Evolutionary conservation across 2,329 filamentous ascomycete genomes (phyloP).

Genomic region (Stemphylium lycopersici): DNA sequence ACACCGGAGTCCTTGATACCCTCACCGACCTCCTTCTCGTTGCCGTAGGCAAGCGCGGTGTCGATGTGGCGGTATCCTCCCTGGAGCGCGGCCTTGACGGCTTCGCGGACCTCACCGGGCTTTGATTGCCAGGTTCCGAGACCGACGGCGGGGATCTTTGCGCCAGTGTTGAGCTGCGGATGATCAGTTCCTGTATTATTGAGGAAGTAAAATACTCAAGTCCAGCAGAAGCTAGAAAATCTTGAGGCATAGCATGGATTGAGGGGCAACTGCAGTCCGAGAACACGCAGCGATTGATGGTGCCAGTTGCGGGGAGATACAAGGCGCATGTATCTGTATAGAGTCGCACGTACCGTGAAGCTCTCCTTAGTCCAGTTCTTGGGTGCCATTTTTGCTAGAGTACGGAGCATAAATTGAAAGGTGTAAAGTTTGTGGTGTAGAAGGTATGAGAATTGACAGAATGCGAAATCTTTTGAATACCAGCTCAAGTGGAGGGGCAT

Average conservation of each 20-base stretch:
- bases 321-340: too few species aligned
- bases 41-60: conserved; percentile 78
- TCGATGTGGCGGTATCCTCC: conserved; percentile 78
- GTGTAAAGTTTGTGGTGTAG: conserved; percentile 9
- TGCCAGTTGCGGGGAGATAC: neutral
- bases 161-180: conserved; percentile 59
- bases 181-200: conserved; percentile 3
- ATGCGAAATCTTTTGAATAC: conserved; percentile 10
- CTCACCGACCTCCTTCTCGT: conserved; percentile 74
- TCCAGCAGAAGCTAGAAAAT: neutral
- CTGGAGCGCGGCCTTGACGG: conserved; percentile 72
- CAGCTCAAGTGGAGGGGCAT: conserved; percentile 7
- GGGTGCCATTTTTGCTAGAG: conserved; percentile 38
- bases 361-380: conserved; percentile 48
- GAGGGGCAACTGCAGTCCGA: neutral
- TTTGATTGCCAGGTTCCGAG: conserved; percentile 81
- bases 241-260: neutral
- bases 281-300: neutral
- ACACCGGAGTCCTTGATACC: conserved; percentile 72
- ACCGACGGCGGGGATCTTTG: conserved; percentile 77
- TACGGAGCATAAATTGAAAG: conserved; percentile 29
- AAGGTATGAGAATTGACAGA: conserved; percentile 7
- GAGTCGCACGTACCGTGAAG: conserved; percentile 22
- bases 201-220: neutral
- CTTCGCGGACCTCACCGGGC: conserved; percentile 70